A percentile compares a stretch with the other conserved stretches of the same genome.
These are phyloP conservation scores for Mucor indicus DNA, from an alignment of 371 early-diverging fungal species.

Conservation along the genomic window DNA sequence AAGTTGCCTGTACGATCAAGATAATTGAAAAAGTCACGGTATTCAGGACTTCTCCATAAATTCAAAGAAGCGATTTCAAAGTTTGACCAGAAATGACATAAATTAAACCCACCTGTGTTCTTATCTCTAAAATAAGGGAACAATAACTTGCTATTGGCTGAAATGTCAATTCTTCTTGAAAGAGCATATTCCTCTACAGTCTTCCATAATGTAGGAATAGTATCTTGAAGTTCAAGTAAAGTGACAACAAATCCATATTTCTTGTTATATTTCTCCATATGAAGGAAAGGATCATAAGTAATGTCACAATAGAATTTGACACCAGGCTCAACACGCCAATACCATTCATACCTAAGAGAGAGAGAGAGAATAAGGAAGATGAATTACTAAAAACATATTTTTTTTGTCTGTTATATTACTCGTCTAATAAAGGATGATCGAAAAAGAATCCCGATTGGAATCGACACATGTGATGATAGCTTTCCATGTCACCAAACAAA, in stretches of 20 bases:
- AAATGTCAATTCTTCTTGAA: constrained; percentile 41
- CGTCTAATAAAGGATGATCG: constrained; percentile 70
- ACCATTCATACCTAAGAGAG: constrained; percentile 69
- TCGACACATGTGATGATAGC: constrained; percentile 68
- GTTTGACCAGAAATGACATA: constrained; percentile 91
- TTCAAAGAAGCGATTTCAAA: constrained; percentile 89
- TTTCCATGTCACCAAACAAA: constrained; percentile 38
- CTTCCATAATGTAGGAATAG: constrained; percentile 77
- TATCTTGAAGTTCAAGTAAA: constrained; percentile 65
- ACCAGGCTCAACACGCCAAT: constrained; percentile 92
- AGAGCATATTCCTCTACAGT: constrained; percentile 50
- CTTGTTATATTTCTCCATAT: constrained; percentile 69
- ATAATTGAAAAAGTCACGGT: constrained; percentile 60
- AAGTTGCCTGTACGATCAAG: constrained; percentile 65
- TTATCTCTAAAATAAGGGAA: constrained; percentile 47
- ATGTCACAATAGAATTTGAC: constrained; percentile 80
- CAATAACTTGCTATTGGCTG: constrained; percentile 22
- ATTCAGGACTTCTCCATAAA: constrained; percentile 68
- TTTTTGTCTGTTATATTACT: constrained; percentile 41
- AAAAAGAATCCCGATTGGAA: constrained; percentile 92
- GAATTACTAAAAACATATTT: no score
- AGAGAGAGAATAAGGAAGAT: no score
- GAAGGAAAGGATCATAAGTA: constrained; percentile 82
- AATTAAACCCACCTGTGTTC: constrained; percentile 49
- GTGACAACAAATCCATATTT: constrained; percentile 79